Evolutionary conservation across 805 yeast species (phyloP).

Genomic region (Candida tammaniensis): DNA sequence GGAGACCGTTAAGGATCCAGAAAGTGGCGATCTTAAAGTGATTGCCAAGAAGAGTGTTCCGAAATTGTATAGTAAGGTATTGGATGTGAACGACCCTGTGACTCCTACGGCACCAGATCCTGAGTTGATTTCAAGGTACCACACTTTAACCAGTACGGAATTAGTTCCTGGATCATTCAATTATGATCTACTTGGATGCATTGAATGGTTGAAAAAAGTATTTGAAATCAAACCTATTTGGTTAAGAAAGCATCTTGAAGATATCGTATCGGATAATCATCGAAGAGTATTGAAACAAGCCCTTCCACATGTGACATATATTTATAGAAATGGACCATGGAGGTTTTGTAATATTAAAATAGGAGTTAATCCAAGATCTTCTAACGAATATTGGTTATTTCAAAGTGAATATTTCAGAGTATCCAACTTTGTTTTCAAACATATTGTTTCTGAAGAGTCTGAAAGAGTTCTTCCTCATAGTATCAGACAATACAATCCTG

Average conservation of each 20-base stretch:
- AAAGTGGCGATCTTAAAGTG: slow-evolving; percentile 57
- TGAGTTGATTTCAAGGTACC: slow-evolving; percentile 38
- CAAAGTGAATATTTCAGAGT: slow-evolving; percentile 86
- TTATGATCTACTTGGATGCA: slow-evolving; percentile 38
- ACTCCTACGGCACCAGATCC: slow-evolving; percentile 52
- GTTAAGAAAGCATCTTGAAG: slow-evolving; percentile 71
- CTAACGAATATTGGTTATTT: slow-evolving; percentile 53
- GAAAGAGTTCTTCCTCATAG: slow-evolving; percentile 27
- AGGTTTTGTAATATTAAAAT: slow-evolving; percentile 76
- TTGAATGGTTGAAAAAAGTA: slow-evolving; percentile 40
- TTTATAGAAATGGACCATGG: slow-evolving; percentile 92
- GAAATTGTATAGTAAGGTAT: slow-evolving; percentile 54
- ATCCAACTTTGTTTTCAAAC: slow-evolving; percentile 19
- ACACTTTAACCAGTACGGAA: slow-evolving; percentile 29
- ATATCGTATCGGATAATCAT: slow-evolving; percentile 48
- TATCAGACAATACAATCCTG: slow-evolving; percentile 9
- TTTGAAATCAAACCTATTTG: slow-evolving; percentile 79
- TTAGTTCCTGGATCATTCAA: slow-evolving; percentile 33
- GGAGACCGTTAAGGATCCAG: slow-evolving; percentile 46
- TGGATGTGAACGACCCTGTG: slow-evolving; percentile 42
- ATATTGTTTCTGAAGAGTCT: slow-evolving; percentile 2
- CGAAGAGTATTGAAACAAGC: slow-evolving; percentile 62
- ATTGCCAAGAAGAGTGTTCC: slow-evolving; percentile 42
- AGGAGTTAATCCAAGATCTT: slow-evolving; percentile 73
- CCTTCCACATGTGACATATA: slow-evolving; percentile 78